phyloP scores from a whole-genome alignment of 164 flowering plant species.

The Pachysandra terminalis region DNA sequence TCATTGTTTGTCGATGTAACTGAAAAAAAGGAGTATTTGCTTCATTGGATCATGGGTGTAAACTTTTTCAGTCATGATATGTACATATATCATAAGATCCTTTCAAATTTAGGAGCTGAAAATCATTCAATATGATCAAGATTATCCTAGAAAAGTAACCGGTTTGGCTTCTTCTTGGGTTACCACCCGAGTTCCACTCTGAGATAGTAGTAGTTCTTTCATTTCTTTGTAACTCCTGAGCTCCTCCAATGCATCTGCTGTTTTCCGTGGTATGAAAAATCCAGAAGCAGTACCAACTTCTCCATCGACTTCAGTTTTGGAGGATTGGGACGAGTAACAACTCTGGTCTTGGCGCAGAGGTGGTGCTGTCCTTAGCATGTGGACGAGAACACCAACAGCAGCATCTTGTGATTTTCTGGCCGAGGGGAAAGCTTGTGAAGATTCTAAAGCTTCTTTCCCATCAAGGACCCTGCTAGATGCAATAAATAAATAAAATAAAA shows the following conservation, averaged over 20 bases:
- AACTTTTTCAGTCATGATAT: slow-evolving; percentile 10
- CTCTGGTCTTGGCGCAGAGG: slow-evolving; percentile 76
- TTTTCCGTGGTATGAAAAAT: slow-evolving; percentile 57
- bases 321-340: slow-evolving; percentile 45
- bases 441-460: slow-evolving; percentile 39
- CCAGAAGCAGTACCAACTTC: slow-evolving; percentile 48
- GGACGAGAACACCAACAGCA: slow-evolving; percentile 80
- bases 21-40: background rate
- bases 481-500: too few species aligned
- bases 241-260: slow-evolving; percentile 86
- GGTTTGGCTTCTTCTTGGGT: slow-evolving; percentile 25
- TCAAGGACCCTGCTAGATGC: slow-evolving; percentile 27
- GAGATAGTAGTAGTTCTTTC: slow-evolving; percentile 74
- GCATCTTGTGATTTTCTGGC: slow-evolving; percentile 75
- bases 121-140: background rate
- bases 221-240: slow-evolving; percentile 67
- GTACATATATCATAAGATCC: background rate
- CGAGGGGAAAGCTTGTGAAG: slow-evolving; percentile 30
- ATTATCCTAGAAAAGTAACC: slow-evolving; percentile 7
- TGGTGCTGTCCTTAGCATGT: slow-evolving; percentile 82
- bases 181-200: slow-evolving; percentile 43
- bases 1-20: background rate
- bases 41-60: background rate
- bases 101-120: background rate
- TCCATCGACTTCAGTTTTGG: slow-evolving; percentile 38